These are phyloP conservation scores for Ustilago shanxiensis DNA, from an alignment of 1,284 basidiomycete genomes.

Conservation along the genomic window DNA sequence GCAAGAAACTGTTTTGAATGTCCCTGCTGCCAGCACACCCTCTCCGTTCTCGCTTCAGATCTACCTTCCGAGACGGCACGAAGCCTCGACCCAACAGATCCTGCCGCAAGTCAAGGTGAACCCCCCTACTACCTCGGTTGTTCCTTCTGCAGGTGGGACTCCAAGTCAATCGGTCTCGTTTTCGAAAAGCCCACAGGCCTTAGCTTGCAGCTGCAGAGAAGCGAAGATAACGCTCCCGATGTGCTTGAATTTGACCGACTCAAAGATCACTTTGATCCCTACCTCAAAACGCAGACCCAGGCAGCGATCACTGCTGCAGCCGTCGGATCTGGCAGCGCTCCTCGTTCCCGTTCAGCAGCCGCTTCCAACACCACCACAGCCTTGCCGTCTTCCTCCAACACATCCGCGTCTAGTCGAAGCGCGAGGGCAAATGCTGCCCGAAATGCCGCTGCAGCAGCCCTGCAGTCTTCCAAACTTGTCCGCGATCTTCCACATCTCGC, in stretches of 20 bases:
- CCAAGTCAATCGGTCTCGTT: constrained; percentile 85
- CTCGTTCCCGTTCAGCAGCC: constrained; percentile 17
- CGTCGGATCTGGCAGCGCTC: constrained; percentile 29
- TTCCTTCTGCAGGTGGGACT: constrained; percentile 94
- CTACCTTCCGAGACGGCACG: constrained; percentile 71
- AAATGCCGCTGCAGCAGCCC: constrained; percentile 36
- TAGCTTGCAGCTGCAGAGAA: constrained; percentile 69
- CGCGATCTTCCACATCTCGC: constrained; percentile 53
- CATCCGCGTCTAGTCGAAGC: constrained; percentile 12
- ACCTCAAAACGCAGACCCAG: constrained; percentile 44
- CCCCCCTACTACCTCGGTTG: constrained; percentile 92
- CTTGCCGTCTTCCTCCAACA: constrained; percentile 3
- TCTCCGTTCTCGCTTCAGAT: constrained; percentile 88
- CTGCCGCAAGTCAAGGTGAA: constrained; percentile 75
- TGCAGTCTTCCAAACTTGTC: constrained; percentile 50
- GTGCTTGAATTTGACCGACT: constrained; percentile 55
- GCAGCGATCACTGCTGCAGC: constrained; percentile 43
- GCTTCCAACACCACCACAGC: constrained; percentile 6
- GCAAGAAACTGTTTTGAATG: constrained; percentile 97
- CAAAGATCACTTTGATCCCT: constrained; percentile 57
- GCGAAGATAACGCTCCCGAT: constrained; percentile 51
- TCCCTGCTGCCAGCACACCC: constrained; percentile 87
- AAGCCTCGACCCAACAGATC: constrained; percentile 51
- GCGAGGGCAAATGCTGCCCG: constrained; percentile 36
- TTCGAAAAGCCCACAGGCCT: constrained; percentile 97